Percentiles rank a stretch among this genome's conserved stretches.
Conservation (phyloP, 306 rosid species). For the Vachellia collinsii region DNA sequence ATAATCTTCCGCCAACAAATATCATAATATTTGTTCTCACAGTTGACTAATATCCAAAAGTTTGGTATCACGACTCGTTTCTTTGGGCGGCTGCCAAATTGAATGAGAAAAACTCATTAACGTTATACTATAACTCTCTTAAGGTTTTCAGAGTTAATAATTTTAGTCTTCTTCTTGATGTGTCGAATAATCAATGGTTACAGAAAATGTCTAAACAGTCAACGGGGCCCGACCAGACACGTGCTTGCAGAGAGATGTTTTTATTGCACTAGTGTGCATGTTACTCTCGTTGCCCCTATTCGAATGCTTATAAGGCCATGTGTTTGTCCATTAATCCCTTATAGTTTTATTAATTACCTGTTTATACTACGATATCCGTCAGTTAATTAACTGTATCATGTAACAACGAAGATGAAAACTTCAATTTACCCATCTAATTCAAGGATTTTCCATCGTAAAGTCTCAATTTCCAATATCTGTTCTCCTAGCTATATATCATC, state of each 20-base stretch:
- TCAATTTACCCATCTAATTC: neutral
- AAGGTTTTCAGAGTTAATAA: neutral
- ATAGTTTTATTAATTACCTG: neutral
- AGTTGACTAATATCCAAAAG: neutral
- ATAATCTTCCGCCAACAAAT: too few relatives aligned
- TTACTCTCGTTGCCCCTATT: neutral
- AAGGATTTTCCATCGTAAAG: neutral
- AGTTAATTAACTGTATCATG: neutral
- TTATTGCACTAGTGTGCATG: neutral
- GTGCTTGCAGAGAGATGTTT: slow-evolving; percentile 15
- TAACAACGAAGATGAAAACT: neutral
- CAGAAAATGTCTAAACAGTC: too few relatives aligned
- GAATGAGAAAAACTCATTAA: neutral
- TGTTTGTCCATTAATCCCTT: neutral
- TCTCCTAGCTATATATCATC: neutral
- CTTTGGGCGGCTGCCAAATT: neutral
- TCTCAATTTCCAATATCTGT: neutral
- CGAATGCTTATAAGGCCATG: too few relatives aligned
- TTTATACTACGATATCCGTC: neutral
- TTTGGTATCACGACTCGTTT: neutral
- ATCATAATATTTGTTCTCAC: neutral
- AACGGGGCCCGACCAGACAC: neutral
- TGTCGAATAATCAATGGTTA: too few relatives aligned
- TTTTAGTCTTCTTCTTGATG: neutral
- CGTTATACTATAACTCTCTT: neutral